Percentiles rank a stretch among this genome's conserved stretches.
Evolutionary conservation across 2,329 filamentous ascomycete genomes (phyloP).

Genomic region (Pseudogymnoascus sp.): DNA sequence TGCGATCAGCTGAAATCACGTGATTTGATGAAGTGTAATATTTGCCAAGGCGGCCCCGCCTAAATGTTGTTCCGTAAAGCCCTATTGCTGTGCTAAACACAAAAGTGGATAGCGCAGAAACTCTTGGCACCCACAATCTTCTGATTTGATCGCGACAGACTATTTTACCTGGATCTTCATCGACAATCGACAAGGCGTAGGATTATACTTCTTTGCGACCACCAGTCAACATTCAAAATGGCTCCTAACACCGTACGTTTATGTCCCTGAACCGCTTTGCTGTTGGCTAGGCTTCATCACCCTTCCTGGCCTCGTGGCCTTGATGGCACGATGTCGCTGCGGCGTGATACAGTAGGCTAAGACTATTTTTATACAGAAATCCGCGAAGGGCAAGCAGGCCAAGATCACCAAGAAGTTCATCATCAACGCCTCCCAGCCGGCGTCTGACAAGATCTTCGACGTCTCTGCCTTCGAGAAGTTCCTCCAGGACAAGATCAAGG

Average conservation of each 20-base stretch:
- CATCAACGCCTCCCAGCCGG: constrained; percentile 98
- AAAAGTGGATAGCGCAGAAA: constrained; percentile 1
- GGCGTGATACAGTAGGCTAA: constrained; percentile 91
- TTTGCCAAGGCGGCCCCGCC: background rate
- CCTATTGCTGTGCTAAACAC: background rate
- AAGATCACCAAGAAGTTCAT: constrained; percentile 71
- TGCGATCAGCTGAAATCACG: background rate
- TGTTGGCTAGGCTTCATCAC: constrained; percentile 56
- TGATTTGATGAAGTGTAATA: background rate
- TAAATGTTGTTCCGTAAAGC: background rate
- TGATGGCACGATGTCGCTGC: constrained; percentile 9
- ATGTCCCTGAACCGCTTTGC: constrained; percentile 73
- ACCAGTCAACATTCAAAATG: constrained; percentile 53
- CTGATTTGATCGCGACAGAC: background rate
- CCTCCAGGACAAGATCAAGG: constrained; percentile 99
- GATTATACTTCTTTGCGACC: constrained; percentile 63
- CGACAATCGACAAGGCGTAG: constrained; percentile 30
- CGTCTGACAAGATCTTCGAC: constrained; percentile 99
- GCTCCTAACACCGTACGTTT: constrained; percentile 82
- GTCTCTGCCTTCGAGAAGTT: constrained; percentile 99
- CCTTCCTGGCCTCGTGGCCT: constrained; percentile 11
- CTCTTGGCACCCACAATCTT: constrained; percentile 9
- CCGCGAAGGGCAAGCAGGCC: constrained; percentile 59
- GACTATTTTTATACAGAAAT: constrained; percentile 47
- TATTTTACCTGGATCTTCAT: constrained; percentile 7